Evolutionary conservation across 148 eudicot species (phyloP), one percentile per base, ranked within the genome.

Genomic region (Nepenthes mirabilis): DNA sequence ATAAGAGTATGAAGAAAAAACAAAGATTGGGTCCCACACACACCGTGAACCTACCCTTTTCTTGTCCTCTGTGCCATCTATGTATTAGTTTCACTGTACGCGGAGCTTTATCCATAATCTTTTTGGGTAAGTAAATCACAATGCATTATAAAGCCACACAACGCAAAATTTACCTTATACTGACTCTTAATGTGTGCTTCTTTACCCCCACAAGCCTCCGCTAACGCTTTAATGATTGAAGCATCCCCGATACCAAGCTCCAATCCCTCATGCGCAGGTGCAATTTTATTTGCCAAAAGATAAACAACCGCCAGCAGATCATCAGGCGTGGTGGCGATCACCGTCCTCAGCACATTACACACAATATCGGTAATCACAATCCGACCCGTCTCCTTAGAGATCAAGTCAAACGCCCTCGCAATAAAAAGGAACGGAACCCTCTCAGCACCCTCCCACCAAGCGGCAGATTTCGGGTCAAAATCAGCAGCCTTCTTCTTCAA

Each of bases 181-280:
- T 72, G 62, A 59, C 62, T 76, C 82, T 74, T 93, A 53, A 93
- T 79, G 1, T 65, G 68, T 4, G 82, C 57, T 61, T 80, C 91
- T 62, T 80, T 80, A 10, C 81, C 73, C 45, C 95, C 95, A 76
- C 82, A 93, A 7, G 98, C 82, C 68, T 93, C 89, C 0, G 95
- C 96, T 32, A 88, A 83, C 1, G 89, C 95, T 77, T 93, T 86
- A 36, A 82, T 84, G 71, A 93, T 82, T 10, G 87, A 65, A 69
- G 87, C 78, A 67, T 93, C 98, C 14, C 98, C 96, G 52, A 93
- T 77, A 0, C 98, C 98, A 33, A 93, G 95, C 82, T 93, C 95
- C 67, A 93, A 34, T 14, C 96, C 96, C 59, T 88, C 85, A 57
- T 93, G 96, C 1, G 85, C 88, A 40, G 98, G 76, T 0, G 96